These are phyloP conservation scores for Colletotrichum zoysiae DNA, from an alignment of 2,329 filamentous ascomycete genomes.

Conservation along the genomic window DNA sequence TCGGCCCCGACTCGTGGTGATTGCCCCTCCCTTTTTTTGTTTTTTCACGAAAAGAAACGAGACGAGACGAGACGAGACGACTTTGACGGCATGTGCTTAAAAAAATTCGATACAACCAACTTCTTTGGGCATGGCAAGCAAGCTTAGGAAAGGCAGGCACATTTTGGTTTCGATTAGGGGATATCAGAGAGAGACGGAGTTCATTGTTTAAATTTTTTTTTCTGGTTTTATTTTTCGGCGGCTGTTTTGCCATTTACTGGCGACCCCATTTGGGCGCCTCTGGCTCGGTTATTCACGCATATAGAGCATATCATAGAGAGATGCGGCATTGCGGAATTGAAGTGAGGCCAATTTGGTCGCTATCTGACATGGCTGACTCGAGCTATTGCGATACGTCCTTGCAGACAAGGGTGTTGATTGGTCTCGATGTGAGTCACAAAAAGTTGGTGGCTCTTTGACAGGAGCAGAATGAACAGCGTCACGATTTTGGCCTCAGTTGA, in stretches of 20 bases:
- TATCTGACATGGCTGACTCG: not conserved
- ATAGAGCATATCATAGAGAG: conserved; percentile 20
- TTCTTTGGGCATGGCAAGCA: conserved; percentile 21
- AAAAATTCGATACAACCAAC: not conserved
- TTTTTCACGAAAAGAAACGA: no score
- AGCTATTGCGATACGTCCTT: not conserved
- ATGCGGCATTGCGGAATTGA: conserved; percentile 10
- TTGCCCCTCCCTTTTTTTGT: not conserved
- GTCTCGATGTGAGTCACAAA: conserved; percentile 28
- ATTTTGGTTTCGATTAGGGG: conserved; percentile 6
- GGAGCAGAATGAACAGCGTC: not conserved
- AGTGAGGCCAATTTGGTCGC: not conserved
- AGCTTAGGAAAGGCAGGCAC: conserved; percentile 16
- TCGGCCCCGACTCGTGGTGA: conserved; percentile 74
- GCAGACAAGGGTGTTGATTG: not conserved
- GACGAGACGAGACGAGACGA: conserved; percentile 25
- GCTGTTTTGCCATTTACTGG: not conserved
- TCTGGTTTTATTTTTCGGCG: not conserved
- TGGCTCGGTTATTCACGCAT: not conserved
- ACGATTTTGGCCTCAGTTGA: not conserved
- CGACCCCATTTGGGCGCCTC: not conserved
- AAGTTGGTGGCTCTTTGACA: conserved; percentile 9
- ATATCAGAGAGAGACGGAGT: not conserved
- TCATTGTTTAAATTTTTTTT: not conserved
- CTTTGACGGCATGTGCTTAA: not conserved